Conservation (phyloP, 2,329 filamentous ascomycete genomes). For the Zalaria obscura region DNA sequence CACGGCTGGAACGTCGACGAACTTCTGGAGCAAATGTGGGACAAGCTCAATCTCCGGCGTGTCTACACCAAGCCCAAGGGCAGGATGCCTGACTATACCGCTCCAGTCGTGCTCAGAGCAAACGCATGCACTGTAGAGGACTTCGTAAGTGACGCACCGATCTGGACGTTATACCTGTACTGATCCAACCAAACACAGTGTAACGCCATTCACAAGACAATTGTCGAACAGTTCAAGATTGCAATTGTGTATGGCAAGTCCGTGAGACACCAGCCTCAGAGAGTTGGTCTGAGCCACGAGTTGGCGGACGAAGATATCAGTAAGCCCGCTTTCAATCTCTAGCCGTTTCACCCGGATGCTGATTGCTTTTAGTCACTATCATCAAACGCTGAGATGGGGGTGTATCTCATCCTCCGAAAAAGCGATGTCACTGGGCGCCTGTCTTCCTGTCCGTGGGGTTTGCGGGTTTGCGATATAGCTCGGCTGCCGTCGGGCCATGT, state of each 20-base stretch:
- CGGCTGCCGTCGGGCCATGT: too few relatives aligned
- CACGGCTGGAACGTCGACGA: slow-evolving; percentile 95
- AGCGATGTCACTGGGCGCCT: too few relatives aligned
- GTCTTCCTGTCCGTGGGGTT: too few relatives aligned
- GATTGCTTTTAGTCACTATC: slow-evolving; percentile 5
- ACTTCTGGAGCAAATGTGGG: slow-evolving; percentile 96
- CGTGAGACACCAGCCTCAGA: slow-evolving; percentile 96
- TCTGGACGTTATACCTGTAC: slow-evolving; percentile 9
- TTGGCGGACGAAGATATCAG: slow-evolving; percentile 87
- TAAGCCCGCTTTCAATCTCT: neutral
- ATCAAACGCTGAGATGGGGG: slow-evolving; percentile 4
- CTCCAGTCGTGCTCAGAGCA: slow-evolving; percentile 77
- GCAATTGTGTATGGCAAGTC: slow-evolving; percentile 96
- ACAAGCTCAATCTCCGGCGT: slow-evolving; percentile 78
- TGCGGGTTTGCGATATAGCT: too few relatives aligned
- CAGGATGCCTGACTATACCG: slow-evolving; percentile 78
- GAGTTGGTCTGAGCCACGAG: slow-evolving; percentile 82
- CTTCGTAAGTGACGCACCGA: slow-evolving; percentile 54
- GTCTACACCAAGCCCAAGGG: slow-evolving; percentile 99
- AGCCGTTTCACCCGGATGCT: neutral
- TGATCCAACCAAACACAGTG: slow-evolving; percentile 46
- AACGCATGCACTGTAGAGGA: slow-evolving; percentile 84
- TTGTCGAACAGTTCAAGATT: slow-evolving; percentile 87
- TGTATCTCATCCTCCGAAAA: too few relatives aligned
- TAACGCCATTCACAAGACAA: slow-evolving; percentile 91